phyloP scores from a whole-genome alignment of 352 stramenopile genomes.

The Globisporangium heterothallicum region DNA sequence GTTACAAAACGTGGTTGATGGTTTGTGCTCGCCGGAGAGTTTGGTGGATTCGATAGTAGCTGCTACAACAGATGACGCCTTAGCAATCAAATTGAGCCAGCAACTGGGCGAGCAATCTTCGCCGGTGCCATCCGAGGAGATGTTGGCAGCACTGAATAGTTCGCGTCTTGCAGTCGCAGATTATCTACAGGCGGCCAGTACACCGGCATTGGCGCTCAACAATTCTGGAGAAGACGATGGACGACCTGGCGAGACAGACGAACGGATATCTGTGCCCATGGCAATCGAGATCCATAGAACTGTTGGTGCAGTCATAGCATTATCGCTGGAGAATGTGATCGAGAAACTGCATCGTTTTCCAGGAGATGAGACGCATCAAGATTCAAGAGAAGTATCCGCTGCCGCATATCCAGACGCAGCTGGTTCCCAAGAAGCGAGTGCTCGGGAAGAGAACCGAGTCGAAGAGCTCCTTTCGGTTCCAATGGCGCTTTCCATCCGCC shows the following conservation, averaged over 20 bases:
- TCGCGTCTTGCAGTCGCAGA: background rate
- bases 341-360: conserved; percentile 5
- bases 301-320: conserved; percentile 15
- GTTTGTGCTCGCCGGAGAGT: conserved; percentile 9
- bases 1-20: conserved; percentile 20
- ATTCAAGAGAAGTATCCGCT: too few species aligned
- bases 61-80: background rate
- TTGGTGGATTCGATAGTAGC: conserved; percentile 13
- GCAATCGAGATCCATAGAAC: conserved; percentile 22
- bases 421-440: background rate
- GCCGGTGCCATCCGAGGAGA: background rate
- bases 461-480: conserved; percentile 10
- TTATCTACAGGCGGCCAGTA: too few species aligned
- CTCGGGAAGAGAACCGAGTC: background rate
- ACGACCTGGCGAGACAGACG: background rate
- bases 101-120: background rate
- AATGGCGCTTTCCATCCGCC: conserved; percentile 31
- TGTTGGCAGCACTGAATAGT: background rate
- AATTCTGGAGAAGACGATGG: background rate
- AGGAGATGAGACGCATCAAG: background rate
- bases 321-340: conserved; percentile 22
- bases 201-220: background rate
- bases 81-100: background rate
- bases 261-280: conserved; percentile 15
- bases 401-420: background rate